Evolutionary conservation across 2,329 filamentous ascomycete genomes (phyloP).

Genomic region (Pseudogymnoascus sp.): DNA sequence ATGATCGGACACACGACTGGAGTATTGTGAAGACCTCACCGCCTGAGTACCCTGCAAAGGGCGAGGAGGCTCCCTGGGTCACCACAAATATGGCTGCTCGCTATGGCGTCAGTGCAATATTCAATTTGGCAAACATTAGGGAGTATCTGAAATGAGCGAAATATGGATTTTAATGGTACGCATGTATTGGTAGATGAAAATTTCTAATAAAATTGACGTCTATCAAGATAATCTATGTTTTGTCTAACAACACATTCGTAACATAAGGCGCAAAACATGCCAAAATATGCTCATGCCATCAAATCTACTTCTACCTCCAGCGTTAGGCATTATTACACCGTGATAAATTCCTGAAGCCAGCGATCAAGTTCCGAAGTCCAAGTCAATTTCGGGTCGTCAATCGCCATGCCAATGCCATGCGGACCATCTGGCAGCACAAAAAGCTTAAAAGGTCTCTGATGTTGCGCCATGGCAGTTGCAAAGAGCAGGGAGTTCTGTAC

Average conservation of each 20-base stretch:
- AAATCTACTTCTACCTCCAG: background rate
- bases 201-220: background rate
- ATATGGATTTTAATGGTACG: too few relatives aligned
- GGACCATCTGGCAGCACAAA: slow-evolving; percentile 25
- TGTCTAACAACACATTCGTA: background rate
- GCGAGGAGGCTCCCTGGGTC: slow-evolving; percentile 10
- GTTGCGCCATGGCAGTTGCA: slow-evolving; percentile 20
- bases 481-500: slow-evolving; percentile 26
- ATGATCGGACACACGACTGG: background rate
- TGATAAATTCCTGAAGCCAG: slow-evolving; percentile 21
- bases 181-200: background rate
- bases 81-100: slow-evolving; percentile 6
- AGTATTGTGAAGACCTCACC: background rate
- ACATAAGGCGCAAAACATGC: background rate
- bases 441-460: slow-evolving; percentile 20
- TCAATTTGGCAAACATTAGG: slow-evolving; percentile 8
- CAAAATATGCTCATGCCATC: background rate
- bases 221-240: background rate
- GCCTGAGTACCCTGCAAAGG: slow-evolving; percentile 1
- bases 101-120: slow-evolving; percentile 9
- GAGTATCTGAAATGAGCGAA: background rate
- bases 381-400: slow-evolving; percentile 18
- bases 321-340: slow-evolving; percentile 11
- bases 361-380: slow-evolving; percentile 26
- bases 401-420: slow-evolving; percentile 24